Conservation (phyloP, 164 flowering plant genomes). For the Vitis vinifera region ASM3070453v1 NC_081818.1:25996001-25996500, state of each 20-base stretch:
- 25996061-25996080: conserved; percentile 93
- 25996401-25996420: conserved; percentile 48
- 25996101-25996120: neutral
- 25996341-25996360: too few species aligned
- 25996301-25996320: too few species aligned
- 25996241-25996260: neutral
- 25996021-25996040: conserved; percentile 77
- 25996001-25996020: conserved; percentile 98
- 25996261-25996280: neutral
- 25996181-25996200: neutral
- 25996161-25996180: neutral
- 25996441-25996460: conserved; percentile 48
- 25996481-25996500: too few species aligned
- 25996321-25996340: too few species aligned
- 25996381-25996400: conserved; percentile 19
- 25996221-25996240: neutral
- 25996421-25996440: conserved; percentile 65
- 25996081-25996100: conserved; percentile 25
- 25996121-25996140: neutral
- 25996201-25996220: neutral
- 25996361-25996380: too few species aligned
- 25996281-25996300: too few species aligned
- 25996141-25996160: neutral
- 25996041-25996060: conserved; percentile 79
- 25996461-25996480: too few species aligned